Evolutionary conservation across 306 rosid species (phyloP), one percentile per base, ranked within the genome.

Genomic region (Vigna reflexopilosa): DNA sequence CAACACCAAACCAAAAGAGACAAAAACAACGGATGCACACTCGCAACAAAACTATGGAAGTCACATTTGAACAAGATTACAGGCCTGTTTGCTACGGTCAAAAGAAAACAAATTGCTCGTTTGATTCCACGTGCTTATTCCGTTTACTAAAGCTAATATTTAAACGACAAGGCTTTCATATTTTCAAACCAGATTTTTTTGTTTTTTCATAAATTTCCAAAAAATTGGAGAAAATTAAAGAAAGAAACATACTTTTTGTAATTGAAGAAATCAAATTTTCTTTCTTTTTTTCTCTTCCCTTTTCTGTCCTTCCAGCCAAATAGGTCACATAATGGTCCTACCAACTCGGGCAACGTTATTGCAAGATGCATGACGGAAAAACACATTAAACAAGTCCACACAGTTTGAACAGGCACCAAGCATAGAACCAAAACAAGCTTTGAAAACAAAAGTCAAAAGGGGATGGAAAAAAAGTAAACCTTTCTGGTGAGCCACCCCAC

Each of bases 401-500:
- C 12, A 6, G 1, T 34, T 52, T 52, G 66, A 72, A 72, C 2
- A 72, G 50, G 5, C 50, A 51, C 20, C 16, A 45, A 45, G 50
- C 15, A 45, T 11, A 45, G 50, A 45, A 12, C 12, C 47, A 42
- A 26, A 70, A 32, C 17, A 50, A 64, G 20, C 30, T 10, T 19
- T 9, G 61, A 20, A 55, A 55, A 19, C 17, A 3, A 38, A 34
- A 24, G 38, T 69, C 38, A 75, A 63, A 76, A 30, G 17, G 12
- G 6, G 40, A 8, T 45, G 6, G 6, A 66, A 77, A 36, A 20
- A 40, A 4, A 30, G 9, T 17, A 22, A 78, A 92, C 97, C 97
- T 90, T 93, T 90, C 22, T 77, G 90, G 86, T 90, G 90, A 70
- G 91, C 76, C 42, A 83, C 91, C 72, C 90, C 97, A 81, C 77